Percentiles rank a stretch among this genome's conserved stretches.
These are phyloP conservation scores for Recurvomyces mirabilis DNA, from an alignment of 495 filamentous ascomycete species.

Conservation along the genomic window DNA sequence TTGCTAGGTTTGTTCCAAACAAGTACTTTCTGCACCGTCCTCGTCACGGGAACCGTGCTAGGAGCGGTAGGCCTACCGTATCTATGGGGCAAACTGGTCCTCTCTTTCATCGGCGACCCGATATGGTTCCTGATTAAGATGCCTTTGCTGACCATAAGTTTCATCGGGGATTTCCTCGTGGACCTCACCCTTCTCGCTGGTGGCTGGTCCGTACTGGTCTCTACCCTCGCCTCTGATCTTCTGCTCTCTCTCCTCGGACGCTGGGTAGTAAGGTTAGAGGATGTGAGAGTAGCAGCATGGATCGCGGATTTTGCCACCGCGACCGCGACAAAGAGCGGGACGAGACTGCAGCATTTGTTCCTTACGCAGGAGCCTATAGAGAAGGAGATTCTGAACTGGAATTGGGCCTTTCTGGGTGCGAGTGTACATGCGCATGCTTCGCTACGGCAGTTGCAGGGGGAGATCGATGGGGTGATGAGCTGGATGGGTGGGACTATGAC, in stretches of 20 bases:
- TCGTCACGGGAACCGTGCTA: constrained; percentile 77
- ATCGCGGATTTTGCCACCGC: constrained; percentile 12
- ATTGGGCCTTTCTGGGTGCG: constrained; percentile 9
- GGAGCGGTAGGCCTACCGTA: constrained; percentile 85
- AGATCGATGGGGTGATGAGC: constrained; percentile 3
- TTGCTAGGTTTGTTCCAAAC: constrained; percentile 84
- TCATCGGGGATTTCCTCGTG: constrained; percentile 57
- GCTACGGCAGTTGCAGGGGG: constrained; percentile 7
- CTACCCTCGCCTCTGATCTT: background rate
- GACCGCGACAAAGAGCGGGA: constrained; percentile 1
- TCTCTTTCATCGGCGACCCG: constrained; percentile 72
- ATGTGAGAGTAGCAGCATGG: constrained; percentile 5
- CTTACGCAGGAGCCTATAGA: constrained; percentile 5
- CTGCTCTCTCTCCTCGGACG: background rate
- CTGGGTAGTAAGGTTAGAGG: background rate
- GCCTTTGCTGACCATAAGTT: constrained; percentile 57
- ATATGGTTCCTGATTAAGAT: constrained; percentile 54
- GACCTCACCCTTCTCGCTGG: constrained; percentile 48
- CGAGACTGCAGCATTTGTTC: constrained; percentile 10
- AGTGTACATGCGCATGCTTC: constrained; percentile 16
- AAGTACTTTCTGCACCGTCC: constrained; percentile 79
- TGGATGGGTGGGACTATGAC: constrained; percentile 6
- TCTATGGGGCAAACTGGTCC: constrained; percentile 69
- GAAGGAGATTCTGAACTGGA: constrained; percentile 4
- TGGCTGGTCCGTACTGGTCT: constrained; percentile 23